Evolutionary conservation across 2,329 filamentous ascomycete species (phyloP), one percentile per base, ranked within the genome.

Genomic region (Teratosphaeria zuluensis): DNA sequence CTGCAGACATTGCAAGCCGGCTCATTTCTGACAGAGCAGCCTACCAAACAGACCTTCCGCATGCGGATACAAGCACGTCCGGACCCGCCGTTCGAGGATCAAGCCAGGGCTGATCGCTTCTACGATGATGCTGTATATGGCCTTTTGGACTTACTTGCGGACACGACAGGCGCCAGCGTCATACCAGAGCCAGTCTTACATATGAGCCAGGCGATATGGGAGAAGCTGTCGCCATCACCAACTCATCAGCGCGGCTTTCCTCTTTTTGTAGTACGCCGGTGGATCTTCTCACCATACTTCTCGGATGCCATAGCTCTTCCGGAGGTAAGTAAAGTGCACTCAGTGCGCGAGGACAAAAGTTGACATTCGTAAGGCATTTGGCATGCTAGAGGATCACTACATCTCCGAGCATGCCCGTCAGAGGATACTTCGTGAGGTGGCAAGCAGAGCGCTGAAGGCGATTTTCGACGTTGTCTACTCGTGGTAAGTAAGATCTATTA

Each of bases 1-100:
- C 94, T 96, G 89, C 89, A 94, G 71, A 90, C 95, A 61, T 82
- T 99, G 33, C 90, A 96, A 74, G 89, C 95, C 67, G 94, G 94
- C 64, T 88, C 91, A 46, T 96, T 96, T 70, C 79, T 97, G 59
- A 80, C 96, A 66, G 91, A 96, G 69, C 86, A 88, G 69, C 86
- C 89, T 68, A 89, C 92, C 72, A 88, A 91, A 69, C 87, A 90
- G 66, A 81, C 73, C 7, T 69, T 88, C 62, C 83, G 85, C 38
- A 85, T 86, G 61, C 80, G 87, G 63, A 82, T 87, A 5, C 85
- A 90, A 73, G 78, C 89, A 48, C 85, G 87, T 58, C 81, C 85
- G 62, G 88, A 89, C 77, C 85, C 85, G 62, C 57, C 65, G 9
- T 83, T 85, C 59, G 88, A 92, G 71, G 88, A 94, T 69, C 89